These are phyloP conservation scores for Yamadazyma taylorii DNA, from an alignment of 1,139 yeast genomes.

Conservation along the genomic window DNA sequence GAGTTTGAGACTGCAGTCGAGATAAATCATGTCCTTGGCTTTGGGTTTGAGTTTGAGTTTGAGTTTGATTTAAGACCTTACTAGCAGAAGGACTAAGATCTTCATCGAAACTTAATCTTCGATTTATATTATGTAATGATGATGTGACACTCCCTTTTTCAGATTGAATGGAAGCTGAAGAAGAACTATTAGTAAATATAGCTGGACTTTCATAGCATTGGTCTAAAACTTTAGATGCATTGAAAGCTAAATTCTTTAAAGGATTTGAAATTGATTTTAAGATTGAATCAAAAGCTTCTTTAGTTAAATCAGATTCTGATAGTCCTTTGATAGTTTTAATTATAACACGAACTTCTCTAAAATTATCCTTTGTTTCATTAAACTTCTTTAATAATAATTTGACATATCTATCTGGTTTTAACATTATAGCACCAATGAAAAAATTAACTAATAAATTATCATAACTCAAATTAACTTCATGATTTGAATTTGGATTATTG, in stretches of 20 bases:
- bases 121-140: constrained; percentile 4
- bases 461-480: constrained; percentile 14
- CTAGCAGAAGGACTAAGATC: constrained; percentile 13
- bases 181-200: constrained; percentile 9
- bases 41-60: constrained; percentile 6
- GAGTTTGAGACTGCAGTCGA: constrained; percentile 5
- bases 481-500: constrained; percentile 12
- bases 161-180: constrained; percentile 12
- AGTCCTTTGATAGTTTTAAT: constrained; percentile 42
- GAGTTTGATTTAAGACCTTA: constrained; percentile 4
- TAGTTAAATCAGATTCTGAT: constrained; percentile 30
- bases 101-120: constrained; percentile 13
- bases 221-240: constrained; percentile 30
- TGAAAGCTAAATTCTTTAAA: constrained; percentile 31
- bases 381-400: constrained; percentile 26
- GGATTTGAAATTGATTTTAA: constrained; percentile 24
- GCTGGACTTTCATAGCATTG: constrained; percentile 20
- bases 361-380: constrained; percentile 26
- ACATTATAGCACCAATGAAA: constrained; percentile 42
- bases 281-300: constrained; percentile 22
- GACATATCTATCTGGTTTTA: constrained; percentile 38
- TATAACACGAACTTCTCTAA: constrained; percentile 31
- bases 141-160: constrained; percentile 13
- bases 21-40: constrained; percentile 4
- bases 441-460: constrained; percentile 36